Evolutionary conservation across 2,329 filamentous ascomycete species (phyloP), one percentile per base, ranked within the genome.

Genomic region (Ascocoryne sarcoides): DNA sequence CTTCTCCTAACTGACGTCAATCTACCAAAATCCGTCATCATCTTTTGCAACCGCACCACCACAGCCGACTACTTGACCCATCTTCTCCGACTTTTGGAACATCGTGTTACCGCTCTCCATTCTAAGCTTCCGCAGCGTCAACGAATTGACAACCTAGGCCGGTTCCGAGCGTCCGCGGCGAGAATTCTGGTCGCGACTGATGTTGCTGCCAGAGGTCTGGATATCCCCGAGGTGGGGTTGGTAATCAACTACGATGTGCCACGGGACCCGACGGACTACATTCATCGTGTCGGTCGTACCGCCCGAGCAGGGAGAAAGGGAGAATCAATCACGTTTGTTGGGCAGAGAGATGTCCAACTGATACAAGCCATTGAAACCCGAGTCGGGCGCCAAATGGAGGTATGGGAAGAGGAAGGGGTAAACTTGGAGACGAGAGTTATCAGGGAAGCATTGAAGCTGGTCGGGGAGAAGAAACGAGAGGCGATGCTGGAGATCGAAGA

Each of bases 211-310:
- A 77, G 92, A 61, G 92, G 92, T 71, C 75, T 98, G 3, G 92
- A 98, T 65, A 95, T 98, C 46, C 90, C 90, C 1, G 84, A 88
- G 51, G 90, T 96, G 5, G 82, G 76, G 40, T 65, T 96, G 12
- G 92, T 98, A 2, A 68, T 98, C 58, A 96, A 98, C 64, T 98
- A 89, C 63, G 92, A 98, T 59, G 78, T 98, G 1, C 92, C 92
- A 0, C 79, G 90, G n/a, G 87, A 95, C 58, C 87, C 90, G 3
- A 89, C 95, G 60, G 90, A 95, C 63, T 98, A 98, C 62, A 92
- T 98, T 50, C 92, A 98, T 66, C 79, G 92, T 10, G 90, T 95
- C 37, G 92, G 92, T 61, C 82, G 92, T 64, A 98, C 92, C 10
- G 92, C 92, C 3, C 81, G 92, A 74, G 92, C 92, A 0, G 92